Percentiles rank a stretch among this genome's conserved stretches.
Conservation (phyloP, 2,329 filamentous ascomycete species). For the Fusarium buharicum region DNA sequence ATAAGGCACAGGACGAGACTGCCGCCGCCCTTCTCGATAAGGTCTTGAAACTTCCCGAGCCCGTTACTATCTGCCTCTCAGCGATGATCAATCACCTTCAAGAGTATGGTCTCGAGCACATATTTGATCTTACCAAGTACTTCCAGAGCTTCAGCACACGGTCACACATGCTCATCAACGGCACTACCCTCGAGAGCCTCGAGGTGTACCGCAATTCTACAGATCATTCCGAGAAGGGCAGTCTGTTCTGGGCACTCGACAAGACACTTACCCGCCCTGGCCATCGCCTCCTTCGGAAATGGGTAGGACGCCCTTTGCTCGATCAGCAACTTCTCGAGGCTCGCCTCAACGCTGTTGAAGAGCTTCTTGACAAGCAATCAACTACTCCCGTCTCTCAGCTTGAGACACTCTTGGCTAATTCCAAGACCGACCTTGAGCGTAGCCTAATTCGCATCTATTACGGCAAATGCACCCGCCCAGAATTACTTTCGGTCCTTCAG, state of each 20-base stretch:
- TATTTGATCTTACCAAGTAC: constrained; percentile 96
- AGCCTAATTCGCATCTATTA: constrained; percentile 97
- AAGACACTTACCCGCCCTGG: constrained; percentile 92
- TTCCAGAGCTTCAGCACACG: constrained; percentile 95
- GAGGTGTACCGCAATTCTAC: constrained; percentile 97
- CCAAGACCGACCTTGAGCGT: constrained; percentile 87
- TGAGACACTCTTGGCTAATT: constrained; percentile 74
- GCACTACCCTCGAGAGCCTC: constrained; percentile 91
- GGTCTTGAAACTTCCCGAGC: constrained; percentile 83
- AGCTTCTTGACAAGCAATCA: constrained; percentile 77
- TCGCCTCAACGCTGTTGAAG: constrained; percentile 85
- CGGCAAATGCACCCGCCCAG: constrained; percentile 90
- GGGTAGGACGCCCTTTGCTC: constrained; percentile 91
- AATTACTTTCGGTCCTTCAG: constrained; percentile 86
- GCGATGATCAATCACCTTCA: constrained; percentile 94
- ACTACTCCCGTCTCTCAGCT: constrained; percentile 77
- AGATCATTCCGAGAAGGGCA: constrained; percentile 84
- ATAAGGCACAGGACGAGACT: constrained; percentile 63
- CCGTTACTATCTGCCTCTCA: constrained; percentile 90
- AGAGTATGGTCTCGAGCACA: constrained; percentile 93
- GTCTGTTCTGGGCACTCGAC: constrained; percentile 94
- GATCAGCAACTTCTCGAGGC: constrained; percentile 79
- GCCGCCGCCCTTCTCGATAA: constrained; percentile 80
- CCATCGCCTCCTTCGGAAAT: constrained; percentile 87
- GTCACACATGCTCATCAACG: constrained; percentile 95